Percentiles rank a stretch among this genome's conserved stretches.
phyloP scores from a whole-genome alignment of 306 rosid genomes.

The Arachis stenosperma region DNA sequence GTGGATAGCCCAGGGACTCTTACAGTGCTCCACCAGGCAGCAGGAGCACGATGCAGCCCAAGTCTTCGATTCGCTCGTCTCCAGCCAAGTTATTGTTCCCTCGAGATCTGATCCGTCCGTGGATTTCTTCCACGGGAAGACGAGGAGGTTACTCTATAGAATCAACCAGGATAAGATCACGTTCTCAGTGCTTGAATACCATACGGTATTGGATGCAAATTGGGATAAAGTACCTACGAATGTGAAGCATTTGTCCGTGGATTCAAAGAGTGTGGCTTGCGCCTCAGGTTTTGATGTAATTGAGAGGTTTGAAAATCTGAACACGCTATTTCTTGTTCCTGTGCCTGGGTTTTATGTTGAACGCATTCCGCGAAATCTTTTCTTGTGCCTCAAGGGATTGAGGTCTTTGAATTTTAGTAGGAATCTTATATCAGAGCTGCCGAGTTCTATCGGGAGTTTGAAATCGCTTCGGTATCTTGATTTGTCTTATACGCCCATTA shows the following conservation, averaged over 20 bases:
- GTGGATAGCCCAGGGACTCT: conserved; percentile 34
- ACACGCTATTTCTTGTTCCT: conserved; percentile 5
- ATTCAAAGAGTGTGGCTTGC: not conserved
- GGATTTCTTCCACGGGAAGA: not conserved
- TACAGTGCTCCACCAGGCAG: not conserved
- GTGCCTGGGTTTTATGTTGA: not conserved
- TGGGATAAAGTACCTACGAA: not conserved
- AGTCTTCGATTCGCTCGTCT: conserved; percentile 2
- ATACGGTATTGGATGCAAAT: not conserved
- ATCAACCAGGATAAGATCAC: conserved; percentile 1
- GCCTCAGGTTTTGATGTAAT: not conserved
- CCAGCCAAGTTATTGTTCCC: not conserved
- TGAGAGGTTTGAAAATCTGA: not conserved
- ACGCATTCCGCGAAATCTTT: conserved; percentile 28
- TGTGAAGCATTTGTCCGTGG: conserved; percentile 22
- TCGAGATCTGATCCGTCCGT: not conserved
- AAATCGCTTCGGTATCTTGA: conserved; percentile 3
- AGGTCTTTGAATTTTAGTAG: conserved; percentile 18
- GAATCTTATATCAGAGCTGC: conserved; percentile 24
- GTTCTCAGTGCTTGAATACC: not conserved
- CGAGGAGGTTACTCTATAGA: not conserved
- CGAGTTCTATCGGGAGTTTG: conserved; percentile 34
- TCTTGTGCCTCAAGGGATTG: conserved; percentile 15
- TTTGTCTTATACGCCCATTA: conserved; percentile 28
- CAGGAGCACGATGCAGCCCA: not conserved